Base-by-base conservation (phyloP, 2,329 filamentous ascomycete species). In the Rugonectria rugulosa region DNA sequence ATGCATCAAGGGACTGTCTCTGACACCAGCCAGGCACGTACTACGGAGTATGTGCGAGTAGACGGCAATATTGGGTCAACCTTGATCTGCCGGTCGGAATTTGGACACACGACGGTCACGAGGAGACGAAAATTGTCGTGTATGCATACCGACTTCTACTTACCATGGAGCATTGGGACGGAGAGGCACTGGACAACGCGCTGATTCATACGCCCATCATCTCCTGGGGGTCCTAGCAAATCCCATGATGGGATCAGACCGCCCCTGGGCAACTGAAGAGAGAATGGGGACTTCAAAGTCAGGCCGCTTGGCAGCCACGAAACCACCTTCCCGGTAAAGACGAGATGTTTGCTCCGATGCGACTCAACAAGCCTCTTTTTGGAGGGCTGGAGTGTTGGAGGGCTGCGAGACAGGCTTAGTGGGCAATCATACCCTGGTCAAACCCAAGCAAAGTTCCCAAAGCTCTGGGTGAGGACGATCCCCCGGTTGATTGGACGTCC, bases 401-500 rank as follows among this genome's bases (percentile, higher is more conserved):
- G 26, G 38, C n/a, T 27, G 42, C 38, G 40, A 41, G 40, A 46
- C 9, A 47, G 38, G 49, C 26, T 37, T 43, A 57, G 64, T 62
- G 54, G 48, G 41, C 37, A 45, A 53, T 21, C 26, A 21, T 17
- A 31, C 56, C 63, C 60, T 36, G 34, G 53, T 57, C 45, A 44
- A 21, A 23, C 19, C 56, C 44, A 26, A 37, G 31, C 40, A 47
- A 24, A 49, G 54, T 48, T 62, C 58, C 60, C 65, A 59, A 49
- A 57, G 51, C 46, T 60, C 46, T 62, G 59, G 62, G 48, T 61
- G 48, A 54, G 36, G 44, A 27, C 60, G 56, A 64, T 61, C 60
- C 55, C 56, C 55, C 52, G 53, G 52, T 47, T 62, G 52, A 62
- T 66, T 65, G 52, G 56, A 31, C 31, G 50, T 60, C 57, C 63